These are phyloP conservation scores for Fraxinus velutina DNA, from an alignment of 305 asterid species.

Conservation along the genomic window DNA sequence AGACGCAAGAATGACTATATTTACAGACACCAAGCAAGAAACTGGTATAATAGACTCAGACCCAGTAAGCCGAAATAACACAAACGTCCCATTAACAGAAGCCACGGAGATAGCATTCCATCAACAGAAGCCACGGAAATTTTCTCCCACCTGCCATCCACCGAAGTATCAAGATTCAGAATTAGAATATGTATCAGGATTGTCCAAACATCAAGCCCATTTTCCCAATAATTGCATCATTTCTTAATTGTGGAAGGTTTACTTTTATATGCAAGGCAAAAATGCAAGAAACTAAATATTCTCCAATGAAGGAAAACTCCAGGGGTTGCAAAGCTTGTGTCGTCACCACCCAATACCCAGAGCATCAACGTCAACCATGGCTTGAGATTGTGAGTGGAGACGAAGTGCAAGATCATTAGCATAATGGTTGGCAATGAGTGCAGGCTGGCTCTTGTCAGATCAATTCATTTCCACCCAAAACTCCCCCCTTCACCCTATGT, in stretches of 20 bases:
- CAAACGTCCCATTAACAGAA: slow-evolving; percentile 4
- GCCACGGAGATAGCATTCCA: neutral
- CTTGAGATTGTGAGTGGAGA: neutral
- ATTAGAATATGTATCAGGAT: slow-evolving; percentile 18
- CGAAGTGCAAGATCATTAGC: neutral
- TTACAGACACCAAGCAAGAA: slow-evolving; percentile 39
- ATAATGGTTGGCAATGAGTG: neutral
- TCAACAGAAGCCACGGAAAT: slow-evolving; percentile 9
- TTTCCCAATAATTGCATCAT: neutral
- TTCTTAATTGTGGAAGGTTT: neutral
- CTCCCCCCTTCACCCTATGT: neutral
- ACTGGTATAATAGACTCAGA: slow-evolving; percentile 28
- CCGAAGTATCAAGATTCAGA: slow-evolving; percentile 28
- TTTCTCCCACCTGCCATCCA: slow-evolving; percentile 69
- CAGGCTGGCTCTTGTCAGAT: neutral
- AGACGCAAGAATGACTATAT: slow-evolving; percentile 16
- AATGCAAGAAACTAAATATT: neutral
- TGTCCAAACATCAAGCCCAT: neutral
- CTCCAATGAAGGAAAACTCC: neutral
- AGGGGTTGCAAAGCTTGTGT: neutral
- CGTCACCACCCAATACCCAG: neutral
- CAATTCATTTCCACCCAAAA: neutral
- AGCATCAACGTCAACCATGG: neutral
- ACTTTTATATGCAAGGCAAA: neutral
- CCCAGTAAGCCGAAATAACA: slow-evolving; percentile 23